Conservation (phyloP, 2,329 filamentous ascomycete genomes). For the Annulohypoxylon truncatum region DNA sequence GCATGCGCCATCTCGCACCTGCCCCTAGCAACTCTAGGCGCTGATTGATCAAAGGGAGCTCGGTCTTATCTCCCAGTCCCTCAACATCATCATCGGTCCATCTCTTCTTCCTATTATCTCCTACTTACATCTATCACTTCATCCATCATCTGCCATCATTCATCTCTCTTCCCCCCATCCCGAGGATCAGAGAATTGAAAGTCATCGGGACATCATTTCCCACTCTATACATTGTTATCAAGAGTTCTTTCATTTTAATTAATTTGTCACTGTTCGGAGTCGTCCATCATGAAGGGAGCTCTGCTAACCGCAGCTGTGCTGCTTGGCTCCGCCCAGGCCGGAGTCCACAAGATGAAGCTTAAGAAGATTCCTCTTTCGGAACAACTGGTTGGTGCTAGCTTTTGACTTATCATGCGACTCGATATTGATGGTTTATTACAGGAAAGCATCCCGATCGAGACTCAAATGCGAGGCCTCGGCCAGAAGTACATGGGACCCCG, state of each 20-base stretch:
- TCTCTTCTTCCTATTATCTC: conserved; percentile 21
- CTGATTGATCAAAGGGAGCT: conserved; percentile 31
- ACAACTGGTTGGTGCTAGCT: conserved; percentile 78
- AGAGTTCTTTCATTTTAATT: conserved; percentile 22
- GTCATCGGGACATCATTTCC: conserved; percentile 6
- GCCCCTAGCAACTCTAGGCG: conserved; percentile 11
- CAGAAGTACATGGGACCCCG: conserved; percentile 96
- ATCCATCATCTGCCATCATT: conserved; percentile 23
- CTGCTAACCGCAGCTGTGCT: conserved; percentile 82
- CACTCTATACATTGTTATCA: conserved; percentile 11
- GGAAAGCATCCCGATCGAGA: conserved; percentile 82
- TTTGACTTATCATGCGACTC: background rate
- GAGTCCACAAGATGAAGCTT: conserved; percentile 95
- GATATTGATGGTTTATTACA: conserved; percentile 53
- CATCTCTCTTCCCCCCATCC: conserved; percentile 28
- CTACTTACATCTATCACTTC: conserved; percentile 15
- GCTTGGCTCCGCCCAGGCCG: conserved; percentile 84
- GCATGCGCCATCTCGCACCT: conserved; percentile 24
- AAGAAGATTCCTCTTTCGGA: conserved; percentile 94
- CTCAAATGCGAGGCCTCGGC: conserved; percentile 83
- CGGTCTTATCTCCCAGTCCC: conserved; percentile 36
- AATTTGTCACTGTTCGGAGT: conserved; percentile 35
- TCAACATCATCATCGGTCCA: conserved; percentile 38
- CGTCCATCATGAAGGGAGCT: conserved; percentile 83
- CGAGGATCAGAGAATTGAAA: conserved; percentile 9